phyloP scores from a whole-genome alignment of 2,329 filamentous ascomycete genomes.

The Cytospora leucostoma region DNA sequence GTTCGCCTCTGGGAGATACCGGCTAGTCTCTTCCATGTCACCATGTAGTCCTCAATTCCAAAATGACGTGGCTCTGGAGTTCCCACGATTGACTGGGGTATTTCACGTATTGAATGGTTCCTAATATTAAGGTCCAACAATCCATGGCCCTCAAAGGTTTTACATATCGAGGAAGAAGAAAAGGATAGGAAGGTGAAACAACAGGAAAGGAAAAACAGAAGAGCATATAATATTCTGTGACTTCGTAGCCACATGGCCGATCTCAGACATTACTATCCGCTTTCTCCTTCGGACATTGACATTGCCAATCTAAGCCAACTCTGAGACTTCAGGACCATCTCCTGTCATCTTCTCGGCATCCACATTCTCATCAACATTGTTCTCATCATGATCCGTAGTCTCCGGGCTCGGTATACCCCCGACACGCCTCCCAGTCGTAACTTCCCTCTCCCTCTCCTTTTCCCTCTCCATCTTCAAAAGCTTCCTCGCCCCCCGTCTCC shows the following conservation, averaged over 20 bases:
- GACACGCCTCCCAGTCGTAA: not conserved
- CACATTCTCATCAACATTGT: not conserved
- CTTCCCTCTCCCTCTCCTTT: not conserved
- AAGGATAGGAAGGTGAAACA: no score
- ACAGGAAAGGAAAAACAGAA: no score
- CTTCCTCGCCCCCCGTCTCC: slow-evolving; percentile 44
- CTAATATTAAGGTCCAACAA: no score
- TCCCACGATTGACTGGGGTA: no score
- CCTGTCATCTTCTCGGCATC: not conserved
- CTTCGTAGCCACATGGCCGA: not conserved
- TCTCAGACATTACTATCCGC: not conserved
- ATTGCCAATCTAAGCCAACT: not conserved
- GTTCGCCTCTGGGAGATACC: no score
- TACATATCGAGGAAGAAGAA: no score
- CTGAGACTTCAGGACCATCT: not conserved
- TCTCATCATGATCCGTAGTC: not conserved
- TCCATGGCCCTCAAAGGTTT: no score
- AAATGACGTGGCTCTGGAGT: no score
- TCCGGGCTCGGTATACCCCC: not conserved
- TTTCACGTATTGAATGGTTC: no score
- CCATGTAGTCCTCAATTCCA: no score
- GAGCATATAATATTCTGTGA: no score
- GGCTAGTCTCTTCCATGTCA: no score
- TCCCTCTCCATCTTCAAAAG: slow-evolving; percentile 25
- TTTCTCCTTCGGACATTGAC: not conserved